Base-by-base conservation (phyloP, 495 filamentous ascomycete species). In the Annulohypoxylon nitens region DNA sequence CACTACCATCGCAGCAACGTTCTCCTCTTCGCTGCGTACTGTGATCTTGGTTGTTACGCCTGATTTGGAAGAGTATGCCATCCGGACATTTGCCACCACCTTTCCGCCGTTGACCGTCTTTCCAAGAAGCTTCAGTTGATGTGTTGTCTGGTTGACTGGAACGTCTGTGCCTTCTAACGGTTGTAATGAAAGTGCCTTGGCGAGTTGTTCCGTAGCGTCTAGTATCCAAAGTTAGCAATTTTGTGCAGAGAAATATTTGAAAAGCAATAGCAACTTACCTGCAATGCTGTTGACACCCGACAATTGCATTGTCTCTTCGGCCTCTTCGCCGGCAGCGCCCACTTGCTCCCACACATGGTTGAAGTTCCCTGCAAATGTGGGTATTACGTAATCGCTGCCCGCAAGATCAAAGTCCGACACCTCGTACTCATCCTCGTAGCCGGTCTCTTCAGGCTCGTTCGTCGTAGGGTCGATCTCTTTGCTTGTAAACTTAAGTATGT, bases 391-490 rank as follows among this genome's bases (percentile, higher is more conserved):
- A 79, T 99, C 97, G 74, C 92, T 94, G 67, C 95, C 95, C 34
- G 87, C 87, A 60, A 99, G 87, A 55, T 98, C 97, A 62, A 99
- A 89, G 77, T 98, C 95, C 66, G 96, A 93, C 64, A 98, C 93
- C 82, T 97, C 92, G 79, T 99, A 99, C 81, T 99, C 96, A 75
- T 99, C 96, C 23, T 98, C 95, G 75, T 98, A 98, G 39, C 97
- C 96, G 48, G 80, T 86, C 12, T 97, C 94, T 77, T 99, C 97
- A 1, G 97, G 93, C 79, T 98, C 93, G 71, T 90, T 89, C 23
- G 94, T 97, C n/a, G 91, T 91, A 4, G 96, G 96, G 75, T 99
- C 96, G 59, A 99, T 97, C 81, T 99, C 96, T 80, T 97, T 97
- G 84, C 91, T 95, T 23, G 94, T 98, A 78, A 99, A 99, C 81